Base-by-base conservation (phyloP, 441 rosid genomes). In the Pelargonium myrrhifolium region DNA sequence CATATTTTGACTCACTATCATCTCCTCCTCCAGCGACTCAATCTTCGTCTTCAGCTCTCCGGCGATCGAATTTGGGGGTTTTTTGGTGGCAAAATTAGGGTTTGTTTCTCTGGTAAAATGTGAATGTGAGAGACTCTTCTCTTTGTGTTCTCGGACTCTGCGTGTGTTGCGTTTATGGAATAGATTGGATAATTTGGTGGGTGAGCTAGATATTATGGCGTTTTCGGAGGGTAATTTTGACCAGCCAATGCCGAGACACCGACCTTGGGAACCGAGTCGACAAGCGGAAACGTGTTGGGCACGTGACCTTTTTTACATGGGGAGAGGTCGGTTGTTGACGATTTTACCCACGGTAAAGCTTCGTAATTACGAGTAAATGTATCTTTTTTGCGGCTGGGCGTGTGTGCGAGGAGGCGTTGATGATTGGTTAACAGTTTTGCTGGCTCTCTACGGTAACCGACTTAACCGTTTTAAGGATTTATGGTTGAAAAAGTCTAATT, bases 1-100 rank as follows among this genome's bases (percentile, higher is more conserved):
- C 88, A 83, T 78, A 1, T 77, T 81, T 71, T 74, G 82, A 67
- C 82, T 75, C 81, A 77, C 60, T 61, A 82, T 81, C 88, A 81
- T 80, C 65, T 64, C 71, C 43, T 17, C n/a, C n/a, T 10, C 51
- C n/a, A n/a, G 14, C 12, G 12, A 0, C 51, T 45, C n/a, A 10
- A 11, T 45, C 51, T 45, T 45, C 28, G 2, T 1, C 51, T 45
- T 45, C 51, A 42, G 47, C 47, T 42, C 53, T 45, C 15, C 24
- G 61, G 2, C 21, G 24, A 55, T 17, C 21, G 26, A 55, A 17
- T 8, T 55, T 55, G 24, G 24, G 61, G 26, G 12, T 17, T 17
- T 17, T 6, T 55, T 17, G 24, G 26, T 17, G 26, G 26, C 10
- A 5, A 18, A 55, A 55, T 55, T 55, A 55, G 61, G 61, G 58